Conservation (phyloP, 441 rosid species). For the Adansonia rubrostipa region DNA sequence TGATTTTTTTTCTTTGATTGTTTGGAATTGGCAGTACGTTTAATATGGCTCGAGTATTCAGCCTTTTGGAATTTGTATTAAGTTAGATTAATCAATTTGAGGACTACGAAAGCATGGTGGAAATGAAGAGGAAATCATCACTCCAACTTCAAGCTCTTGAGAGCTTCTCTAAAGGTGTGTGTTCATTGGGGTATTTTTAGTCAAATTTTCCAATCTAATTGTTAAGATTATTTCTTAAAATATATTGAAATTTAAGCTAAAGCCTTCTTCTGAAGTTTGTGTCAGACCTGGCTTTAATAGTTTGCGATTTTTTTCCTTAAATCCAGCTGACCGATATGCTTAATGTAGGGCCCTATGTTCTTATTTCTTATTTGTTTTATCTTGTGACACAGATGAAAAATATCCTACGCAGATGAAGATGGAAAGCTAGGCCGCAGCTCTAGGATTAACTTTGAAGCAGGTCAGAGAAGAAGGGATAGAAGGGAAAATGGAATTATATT, state of each 20-base stretch:
- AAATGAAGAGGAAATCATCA: constrained; percentile 74
- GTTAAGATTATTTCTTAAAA: constrained; percentile 13
- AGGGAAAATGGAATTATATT: constrained; percentile 12
- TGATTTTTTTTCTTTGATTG: constrained; percentile 5
- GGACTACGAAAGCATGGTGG: constrained; percentile 28
- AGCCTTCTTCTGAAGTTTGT: not conserved
- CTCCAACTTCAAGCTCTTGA: constrained; percentile 72
- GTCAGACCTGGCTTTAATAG: not conserved
- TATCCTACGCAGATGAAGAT: constrained; percentile 59
- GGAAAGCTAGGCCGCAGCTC: constrained; percentile 53
- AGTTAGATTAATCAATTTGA: constrained; percentile 22
- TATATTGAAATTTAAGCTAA: constrained; percentile 2
- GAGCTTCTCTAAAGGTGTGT: constrained; percentile 61
- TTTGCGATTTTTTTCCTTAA: constrained; percentile 12
- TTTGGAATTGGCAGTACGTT: constrained; percentile 34
- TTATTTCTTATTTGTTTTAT: constrained; percentile 28
- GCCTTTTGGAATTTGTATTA: constrained; percentile 32
- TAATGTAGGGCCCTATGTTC: not conserved
- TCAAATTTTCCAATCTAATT: not conserved
- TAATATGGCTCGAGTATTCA: constrained; percentile 32
- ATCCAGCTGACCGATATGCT: constrained; percentile 2
- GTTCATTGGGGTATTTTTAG: not conserved
- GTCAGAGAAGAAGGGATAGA: constrained; percentile 64
- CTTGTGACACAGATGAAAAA: constrained; percentile 55
- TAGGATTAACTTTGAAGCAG: constrained; percentile 73